phyloP scores from a whole-genome alignment of 805 yeast species.

The Wickerhamomyces tratensis region DNA sequence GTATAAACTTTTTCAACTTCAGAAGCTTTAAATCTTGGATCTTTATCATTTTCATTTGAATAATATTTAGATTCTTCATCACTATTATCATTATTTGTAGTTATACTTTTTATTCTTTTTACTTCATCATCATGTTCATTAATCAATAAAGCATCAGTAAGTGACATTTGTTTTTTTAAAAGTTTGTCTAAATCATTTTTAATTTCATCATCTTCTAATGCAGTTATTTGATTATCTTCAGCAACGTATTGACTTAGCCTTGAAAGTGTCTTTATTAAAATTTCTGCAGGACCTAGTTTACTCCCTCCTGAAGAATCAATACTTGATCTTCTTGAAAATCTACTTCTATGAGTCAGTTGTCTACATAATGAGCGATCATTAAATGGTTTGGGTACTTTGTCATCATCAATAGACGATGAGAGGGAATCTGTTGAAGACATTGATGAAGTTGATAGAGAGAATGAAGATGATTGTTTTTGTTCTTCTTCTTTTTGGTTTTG shows the following conservation, averaged over 20 bases:
- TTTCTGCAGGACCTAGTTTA: background rate
- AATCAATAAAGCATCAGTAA: background rate
- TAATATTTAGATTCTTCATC: background rate
- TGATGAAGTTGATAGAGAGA: no score
- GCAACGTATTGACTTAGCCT: background rate
- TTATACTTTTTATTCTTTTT: no score
- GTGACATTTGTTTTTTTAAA: background rate
- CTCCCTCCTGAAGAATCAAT: background rate
- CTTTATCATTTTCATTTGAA: background rate
- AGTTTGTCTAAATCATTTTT: background rate
- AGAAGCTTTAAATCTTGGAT: background rate
- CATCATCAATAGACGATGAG: no score
- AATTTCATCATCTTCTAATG: background rate
- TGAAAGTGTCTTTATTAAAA: background rate
- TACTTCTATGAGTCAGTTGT: no score
- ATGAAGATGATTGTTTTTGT: no score
- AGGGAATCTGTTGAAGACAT: no score
- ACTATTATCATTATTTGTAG: background rate
- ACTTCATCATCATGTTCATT: background rate
- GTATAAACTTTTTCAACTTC: constrained; percentile 23
- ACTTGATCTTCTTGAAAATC: background rate
- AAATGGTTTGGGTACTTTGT: no score
- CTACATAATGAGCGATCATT: no score
- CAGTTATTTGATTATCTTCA: background rate
- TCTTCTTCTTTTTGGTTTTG: no score